These are phyloP conservation scores for Sicyos edulis DNA, from an alignment of 306 rosid species.

Conservation along the genomic window DNA sequence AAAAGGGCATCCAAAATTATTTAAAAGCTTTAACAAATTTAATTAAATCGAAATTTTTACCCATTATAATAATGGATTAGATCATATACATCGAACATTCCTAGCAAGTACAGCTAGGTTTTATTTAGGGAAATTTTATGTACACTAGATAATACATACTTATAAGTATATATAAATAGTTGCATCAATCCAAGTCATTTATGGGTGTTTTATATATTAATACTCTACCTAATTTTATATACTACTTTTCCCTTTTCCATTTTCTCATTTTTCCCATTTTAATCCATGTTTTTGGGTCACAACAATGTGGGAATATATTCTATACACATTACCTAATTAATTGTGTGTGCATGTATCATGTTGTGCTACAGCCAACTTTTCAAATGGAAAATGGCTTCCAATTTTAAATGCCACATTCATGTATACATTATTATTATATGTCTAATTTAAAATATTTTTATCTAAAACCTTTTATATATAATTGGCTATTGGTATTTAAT, in stretches of 20 bases:
- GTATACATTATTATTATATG: not conserved
- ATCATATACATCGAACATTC: not conserved
- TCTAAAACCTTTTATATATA: not conserved
- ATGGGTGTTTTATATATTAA: not conserved
- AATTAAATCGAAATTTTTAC: not conserved
- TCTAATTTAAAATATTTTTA: not conserved
- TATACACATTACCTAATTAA: not conserved
- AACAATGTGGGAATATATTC: constrained; percentile 8
- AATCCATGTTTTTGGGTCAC: not conserved
- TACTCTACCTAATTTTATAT: not conserved
- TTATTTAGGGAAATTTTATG: not conserved
- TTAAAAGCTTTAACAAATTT: not conserved
- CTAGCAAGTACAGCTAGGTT: not conserved
- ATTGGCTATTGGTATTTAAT: not conserved
- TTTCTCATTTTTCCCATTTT: constrained; percentile 12
- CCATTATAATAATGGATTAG: not conserved
- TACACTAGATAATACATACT: not conserved
- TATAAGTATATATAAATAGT: not conserved
- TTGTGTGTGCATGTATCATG: not conserved
- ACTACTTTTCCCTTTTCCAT: not conserved
- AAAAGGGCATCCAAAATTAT: no score
- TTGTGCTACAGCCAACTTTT: not conserved
- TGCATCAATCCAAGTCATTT: not conserved
- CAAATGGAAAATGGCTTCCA: not conserved
- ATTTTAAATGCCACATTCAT: not conserved